Conservation (phyloP, 257 asterid species). For the Solanum acaule region DNA sequence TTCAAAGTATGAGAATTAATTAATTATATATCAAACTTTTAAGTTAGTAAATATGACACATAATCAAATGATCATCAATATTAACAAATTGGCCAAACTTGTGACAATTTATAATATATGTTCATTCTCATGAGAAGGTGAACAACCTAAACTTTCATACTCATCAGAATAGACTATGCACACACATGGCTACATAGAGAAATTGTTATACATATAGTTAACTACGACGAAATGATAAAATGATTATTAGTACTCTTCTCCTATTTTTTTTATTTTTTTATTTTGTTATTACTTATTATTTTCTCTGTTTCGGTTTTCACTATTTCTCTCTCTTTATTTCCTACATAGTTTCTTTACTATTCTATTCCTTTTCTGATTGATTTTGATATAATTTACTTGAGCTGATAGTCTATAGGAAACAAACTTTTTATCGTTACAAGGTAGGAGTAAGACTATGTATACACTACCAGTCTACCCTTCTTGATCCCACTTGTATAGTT, state of each 20-base stretch:
- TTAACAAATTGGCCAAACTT: background rate
- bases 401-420: too few relatives aligned
- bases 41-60: background rate
- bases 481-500: too few relatives aligned
- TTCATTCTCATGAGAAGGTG: background rate
- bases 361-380: too few relatives aligned
- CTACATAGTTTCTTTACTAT: too few relatives aligned
- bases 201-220: background rate
- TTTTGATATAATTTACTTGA: too few relatives aligned
- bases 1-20: background rate
- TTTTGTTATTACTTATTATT: background rate
- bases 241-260: background rate
- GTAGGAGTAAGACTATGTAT: too few relatives aligned
- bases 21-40: background rate
- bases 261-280: background rate
- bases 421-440: too few relatives aligned
- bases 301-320: background rate
- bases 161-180: background rate
- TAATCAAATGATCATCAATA: background rate
- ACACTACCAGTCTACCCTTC: too few relatives aligned
- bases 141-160: background rate
- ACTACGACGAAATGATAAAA: background rate
- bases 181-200: background rate
- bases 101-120: background rate
- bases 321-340: too few relatives aligned